These are phyloP conservation scores for Cladosporium sp. DNA, from an alignment of 2,329 filamentous ascomycete species.

Conservation along the genomic window DNA sequence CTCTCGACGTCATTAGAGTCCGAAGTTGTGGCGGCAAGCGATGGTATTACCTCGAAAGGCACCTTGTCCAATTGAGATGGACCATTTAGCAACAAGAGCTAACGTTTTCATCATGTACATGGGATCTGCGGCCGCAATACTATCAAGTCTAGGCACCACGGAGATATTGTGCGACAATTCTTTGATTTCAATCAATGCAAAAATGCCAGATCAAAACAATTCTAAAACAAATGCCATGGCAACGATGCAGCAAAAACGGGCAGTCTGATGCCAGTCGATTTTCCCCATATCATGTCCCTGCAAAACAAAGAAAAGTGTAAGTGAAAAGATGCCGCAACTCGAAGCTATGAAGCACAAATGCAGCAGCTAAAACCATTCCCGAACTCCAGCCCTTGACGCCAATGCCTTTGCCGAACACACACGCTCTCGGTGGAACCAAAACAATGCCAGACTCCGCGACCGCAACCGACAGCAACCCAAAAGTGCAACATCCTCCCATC, in stretches of 20 bases:
- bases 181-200: no score
- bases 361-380: no score
- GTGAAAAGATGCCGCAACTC: neutral
- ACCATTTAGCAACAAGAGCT: neutral
- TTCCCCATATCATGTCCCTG: neutral
- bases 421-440: neutral
- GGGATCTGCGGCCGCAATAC: neutral
- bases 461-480: neutral
- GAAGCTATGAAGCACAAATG: neutral
- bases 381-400: neutral
- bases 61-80: neutral
- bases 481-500: neutral
- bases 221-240: neutral
- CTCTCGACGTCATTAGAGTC: neutral
- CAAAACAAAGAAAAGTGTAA: neutral
- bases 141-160: neutral
- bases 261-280: neutral
- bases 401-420: neutral
- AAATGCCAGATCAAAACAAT: no score
- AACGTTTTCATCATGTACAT: neutral
- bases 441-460: neutral
- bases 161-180: neutral
- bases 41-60: neutral
- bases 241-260: neutral
- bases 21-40: neutral